Evolutionary conservation across 176 grass and related monocot genomes (phyloP).

Genomic region (Tillandsia leiboldiana): DNA sequence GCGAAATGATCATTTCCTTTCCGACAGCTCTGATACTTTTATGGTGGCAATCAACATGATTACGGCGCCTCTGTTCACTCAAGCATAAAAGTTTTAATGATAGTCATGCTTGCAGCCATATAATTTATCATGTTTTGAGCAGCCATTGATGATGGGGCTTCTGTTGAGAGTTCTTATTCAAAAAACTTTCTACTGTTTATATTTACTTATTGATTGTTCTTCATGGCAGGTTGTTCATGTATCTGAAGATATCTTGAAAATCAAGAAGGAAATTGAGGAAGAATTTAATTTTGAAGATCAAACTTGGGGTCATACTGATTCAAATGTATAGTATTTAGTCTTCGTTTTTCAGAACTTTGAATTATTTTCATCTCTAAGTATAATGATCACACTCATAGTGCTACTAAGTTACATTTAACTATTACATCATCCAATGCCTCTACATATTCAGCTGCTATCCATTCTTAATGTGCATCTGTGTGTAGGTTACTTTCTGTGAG

Average conservation of each 20-base stretch:
- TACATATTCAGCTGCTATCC: neutral
- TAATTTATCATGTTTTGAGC: neutral
- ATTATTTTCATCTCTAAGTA: neutral
- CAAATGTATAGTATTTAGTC: constrained; percentile 39
- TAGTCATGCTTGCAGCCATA: neutral
- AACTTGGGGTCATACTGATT: constrained; percentile 58
- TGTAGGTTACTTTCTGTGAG: neutral
- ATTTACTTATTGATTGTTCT: constrained; percentile 13
- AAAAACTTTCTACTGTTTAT: neutral
- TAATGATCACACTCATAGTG: neutral
- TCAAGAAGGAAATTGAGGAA: constrained; percentile 80
- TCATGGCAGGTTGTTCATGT: constrained; percentile 46
- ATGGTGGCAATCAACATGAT: too few species aligned
- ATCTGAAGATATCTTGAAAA: constrained; percentile 74
- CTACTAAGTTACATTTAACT: too few species aligned
- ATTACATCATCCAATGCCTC: too few species aligned
- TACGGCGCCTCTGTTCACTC: too few species aligned
- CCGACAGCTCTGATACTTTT: too few species aligned
- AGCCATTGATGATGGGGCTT: neutral
- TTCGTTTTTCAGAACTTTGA: neutral
- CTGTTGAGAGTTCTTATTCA: neutral
- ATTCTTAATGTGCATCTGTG: neutral
- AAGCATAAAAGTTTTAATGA: too few species aligned
- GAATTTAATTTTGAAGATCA: constrained; percentile 82
- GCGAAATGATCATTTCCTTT: neutral